Base-by-base conservation (phyloP, 1,139 yeast genomes). In the Lodderomyces pseudojiufengensis region DNA sequence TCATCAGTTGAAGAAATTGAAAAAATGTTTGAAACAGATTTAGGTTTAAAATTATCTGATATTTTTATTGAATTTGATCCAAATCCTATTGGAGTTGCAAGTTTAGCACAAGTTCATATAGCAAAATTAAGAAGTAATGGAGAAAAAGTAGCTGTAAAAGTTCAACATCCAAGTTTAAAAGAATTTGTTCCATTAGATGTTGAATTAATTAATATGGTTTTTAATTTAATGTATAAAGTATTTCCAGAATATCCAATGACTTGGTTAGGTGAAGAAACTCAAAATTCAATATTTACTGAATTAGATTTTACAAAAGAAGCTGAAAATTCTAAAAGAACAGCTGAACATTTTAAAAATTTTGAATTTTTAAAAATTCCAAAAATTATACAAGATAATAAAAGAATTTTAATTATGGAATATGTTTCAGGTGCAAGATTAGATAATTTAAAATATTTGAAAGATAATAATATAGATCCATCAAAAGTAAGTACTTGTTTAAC, bases 211-310 rank as follows among this genome's bases (percentile, higher is more conserved):
- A 75, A 76, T 42, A 67, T 78, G 3, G 95, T 90, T 10, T 92
- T 92, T 56, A 67, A 70, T 24, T 63, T 84, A 44, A 79, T 92
- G 70, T 79, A 80, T 55, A 74, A 74, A 49, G 78, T 84, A 14
- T 92, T 94, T 54, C 98, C 98, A 0, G 95, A 92, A 40, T 92
- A 92, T 54, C 95, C 97, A 0, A 61, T 94, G 48, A 77, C 83
- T 2, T 92, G 98, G 98, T 68, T 92, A 16, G 87, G 95, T 14
- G 97, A 92, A 39, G 98, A 92, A 57, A 67, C 94, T 60, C 88
- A 85, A 49, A 71, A 70, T 32, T 85, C 95, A 1, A 88, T 92
- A 36, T 90, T 73, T 53, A 88, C 85, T 9, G 99, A 92, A 56
- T 70, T 94, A 36, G 87, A 94, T 59, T 92, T 92, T 58, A 73